These are phyloP conservation scores for Leucosporidium yakuticum DNA, from an alignment of 768 basidiomycete genomes.

Conservation along the genomic window DNA sequence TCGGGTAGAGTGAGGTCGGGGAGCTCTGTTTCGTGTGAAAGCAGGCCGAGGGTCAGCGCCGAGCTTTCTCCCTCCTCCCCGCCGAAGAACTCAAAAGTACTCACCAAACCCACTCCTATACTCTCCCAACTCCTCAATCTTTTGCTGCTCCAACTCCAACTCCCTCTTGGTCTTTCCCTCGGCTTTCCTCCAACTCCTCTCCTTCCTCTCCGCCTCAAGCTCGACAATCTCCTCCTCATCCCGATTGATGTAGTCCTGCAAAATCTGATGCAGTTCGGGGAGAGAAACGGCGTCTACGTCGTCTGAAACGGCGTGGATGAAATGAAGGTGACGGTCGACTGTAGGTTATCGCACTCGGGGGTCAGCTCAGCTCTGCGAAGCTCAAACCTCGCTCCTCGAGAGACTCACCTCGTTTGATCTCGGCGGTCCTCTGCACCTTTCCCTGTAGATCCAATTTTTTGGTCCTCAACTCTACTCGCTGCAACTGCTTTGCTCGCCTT, in stretches of 20 bases:
- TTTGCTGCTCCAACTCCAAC: conserved; percentile 25
- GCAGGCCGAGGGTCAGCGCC: neutral
- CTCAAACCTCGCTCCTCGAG: neutral
- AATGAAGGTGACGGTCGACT: conserved; percentile 33
- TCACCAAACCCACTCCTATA: conserved; percentile 31
- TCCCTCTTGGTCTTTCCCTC: conserved; percentile 35
- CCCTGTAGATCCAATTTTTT: conserved; percentile 25
- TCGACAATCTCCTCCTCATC: conserved; percentile 24
- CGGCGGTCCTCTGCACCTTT: conserved; percentile 13
- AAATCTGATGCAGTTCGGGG: conserved; percentile 24
- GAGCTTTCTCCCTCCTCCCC: neutral
- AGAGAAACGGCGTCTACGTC: conserved; percentile 27
- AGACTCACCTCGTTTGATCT: conserved; percentile 16
- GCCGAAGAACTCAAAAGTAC: neutral
- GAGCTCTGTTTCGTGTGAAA: conserved; percentile 1
- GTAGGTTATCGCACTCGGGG: neutral
- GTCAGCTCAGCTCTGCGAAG: neutral
- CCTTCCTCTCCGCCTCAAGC: conserved; percentile 22
- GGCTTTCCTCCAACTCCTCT: conserved; percentile 20
- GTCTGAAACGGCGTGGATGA: conserved; percentile 24
- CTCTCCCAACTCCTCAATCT: conserved; percentile 15
- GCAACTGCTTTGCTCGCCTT: conserved; percentile 33
- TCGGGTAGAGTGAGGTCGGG: conserved; percentile 29
- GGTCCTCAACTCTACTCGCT: conserved; percentile 30
- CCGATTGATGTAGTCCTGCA: conserved; percentile 28